These are phyloP conservation scores for Plasmodium blacklocki DNA, from an alignment of 169 alveolate species.

Conservation along the genomic window DNA sequence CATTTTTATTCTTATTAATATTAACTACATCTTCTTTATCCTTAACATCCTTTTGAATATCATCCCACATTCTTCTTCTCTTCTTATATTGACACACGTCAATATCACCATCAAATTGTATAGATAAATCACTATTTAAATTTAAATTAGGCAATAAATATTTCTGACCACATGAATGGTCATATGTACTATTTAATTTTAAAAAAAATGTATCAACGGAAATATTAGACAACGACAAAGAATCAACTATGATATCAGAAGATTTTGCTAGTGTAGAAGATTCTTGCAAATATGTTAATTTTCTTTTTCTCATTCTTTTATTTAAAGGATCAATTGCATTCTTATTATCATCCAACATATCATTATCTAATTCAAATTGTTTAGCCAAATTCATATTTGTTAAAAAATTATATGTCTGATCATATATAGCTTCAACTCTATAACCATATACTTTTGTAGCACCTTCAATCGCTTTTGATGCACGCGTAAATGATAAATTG, in stretches of 20 bases:
- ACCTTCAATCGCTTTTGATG: constrained; percentile 86
- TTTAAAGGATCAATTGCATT: constrained; percentile 22
- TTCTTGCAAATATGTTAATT: constrained; percentile 62
- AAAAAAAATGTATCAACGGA: constrained; percentile 73
- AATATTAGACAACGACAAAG: constrained; percentile 47
- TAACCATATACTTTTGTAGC: constrained; percentile 87
- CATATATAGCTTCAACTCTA: constrained; percentile 87
- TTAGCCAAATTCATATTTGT: constrained; percentile 82
- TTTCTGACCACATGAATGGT: constrained; percentile 38
- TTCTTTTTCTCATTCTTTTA: constrained; percentile 64
- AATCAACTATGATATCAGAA: constrained; percentile 62
- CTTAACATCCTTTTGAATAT: constrained; percentile 9
- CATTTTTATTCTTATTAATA: no score
- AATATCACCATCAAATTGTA: constrained; percentile 77
- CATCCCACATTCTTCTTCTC: constrained; percentile 29
- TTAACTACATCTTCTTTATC: background rate
- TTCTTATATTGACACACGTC: constrained; percentile 69
- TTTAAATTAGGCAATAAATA: constrained; percentile 60
- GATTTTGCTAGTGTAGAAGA: constrained; percentile 72
- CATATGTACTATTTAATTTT: constrained; percentile 72
- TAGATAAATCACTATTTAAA: constrained; percentile 69
- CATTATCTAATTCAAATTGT: constrained; percentile 51
- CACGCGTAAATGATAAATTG: constrained; percentile 81
- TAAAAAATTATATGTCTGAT: constrained; percentile 84
- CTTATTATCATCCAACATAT: constrained; percentile 46